Evolutionary conservation across 345 rosid species (phyloP).

Genomic region (Rhodomyrtus tomentosa): DNA sequence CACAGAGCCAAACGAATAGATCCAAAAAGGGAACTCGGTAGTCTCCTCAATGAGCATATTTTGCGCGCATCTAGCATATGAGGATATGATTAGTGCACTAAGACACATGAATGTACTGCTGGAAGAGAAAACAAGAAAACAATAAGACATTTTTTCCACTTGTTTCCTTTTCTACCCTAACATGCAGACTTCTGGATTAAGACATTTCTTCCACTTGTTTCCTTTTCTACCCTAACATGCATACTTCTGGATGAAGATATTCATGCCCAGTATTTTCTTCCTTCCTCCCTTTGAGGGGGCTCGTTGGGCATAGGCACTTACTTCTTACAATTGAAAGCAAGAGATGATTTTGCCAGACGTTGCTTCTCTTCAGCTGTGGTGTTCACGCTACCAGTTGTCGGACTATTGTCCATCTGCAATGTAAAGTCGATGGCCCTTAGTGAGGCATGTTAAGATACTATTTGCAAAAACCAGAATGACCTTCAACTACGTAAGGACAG

Average conservation of each 20-base stretch:
- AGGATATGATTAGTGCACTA: neutral
- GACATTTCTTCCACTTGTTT: neutral
- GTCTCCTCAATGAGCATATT: neutral
- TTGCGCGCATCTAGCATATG: neutral
- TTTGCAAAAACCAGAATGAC: neutral
- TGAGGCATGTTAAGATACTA: neutral
- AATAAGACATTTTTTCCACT: neutral
- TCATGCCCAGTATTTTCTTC: neutral
- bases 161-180: neutral
- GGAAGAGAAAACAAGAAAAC: neutral
- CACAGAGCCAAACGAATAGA: neutral
- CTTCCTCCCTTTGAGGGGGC: neutral
- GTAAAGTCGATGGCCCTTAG: neutral
- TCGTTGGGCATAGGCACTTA: conserved; percentile 22
- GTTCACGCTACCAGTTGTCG: conserved; percentile 93
- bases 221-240: neutral
- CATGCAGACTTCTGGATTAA: neutral
- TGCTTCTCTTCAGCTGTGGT: conserved; percentile 74
- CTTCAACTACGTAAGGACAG: neutral
- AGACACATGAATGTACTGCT: neutral
- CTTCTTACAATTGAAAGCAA: conserved; percentile 93
- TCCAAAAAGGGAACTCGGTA: neutral
- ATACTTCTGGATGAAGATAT: neutral
- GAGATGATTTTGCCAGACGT: conserved; percentile 80
- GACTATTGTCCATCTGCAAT: conserved; percentile 87